A percentile compares a stretch with the other conserved stretches of the same genome.
Conservation (phyloP, 148 eudicot genomes). For the Chenopodium berlandieri region DNA sequence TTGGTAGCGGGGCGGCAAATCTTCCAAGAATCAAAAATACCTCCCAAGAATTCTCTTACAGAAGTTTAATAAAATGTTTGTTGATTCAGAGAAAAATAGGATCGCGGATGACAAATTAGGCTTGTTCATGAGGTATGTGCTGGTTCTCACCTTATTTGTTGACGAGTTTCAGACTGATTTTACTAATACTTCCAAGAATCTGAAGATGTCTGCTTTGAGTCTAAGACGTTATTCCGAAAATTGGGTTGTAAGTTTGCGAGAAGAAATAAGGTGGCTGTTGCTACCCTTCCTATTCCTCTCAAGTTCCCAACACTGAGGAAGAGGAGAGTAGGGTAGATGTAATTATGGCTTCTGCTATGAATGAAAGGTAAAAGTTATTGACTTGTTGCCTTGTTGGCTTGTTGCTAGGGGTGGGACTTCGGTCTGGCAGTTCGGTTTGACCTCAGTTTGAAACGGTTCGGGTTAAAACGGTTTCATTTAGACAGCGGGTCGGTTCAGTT, state of each 20-base stretch:
- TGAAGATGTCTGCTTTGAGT: constrained; percentile 43
- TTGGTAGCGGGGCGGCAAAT: constrained; percentile 35
- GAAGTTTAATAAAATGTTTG: constrained; percentile 62
- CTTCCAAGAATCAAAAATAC: constrained; percentile 49
- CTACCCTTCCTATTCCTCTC: constrained; percentile 70
- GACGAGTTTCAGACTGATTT: constrained; percentile 62
- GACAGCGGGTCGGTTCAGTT: no score
- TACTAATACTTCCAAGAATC: constrained; percentile 68
- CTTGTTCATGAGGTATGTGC: constrained; percentile 61
- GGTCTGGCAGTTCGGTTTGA: no score
- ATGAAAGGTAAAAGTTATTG: background rate
- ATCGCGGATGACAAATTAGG: constrained; percentile 59
- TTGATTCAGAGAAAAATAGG: constrained; percentile 35
- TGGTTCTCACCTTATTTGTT: constrained; percentile 64
- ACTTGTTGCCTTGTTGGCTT: no score
- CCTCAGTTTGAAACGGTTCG: no score
- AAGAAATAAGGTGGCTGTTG: constrained; percentile 28
- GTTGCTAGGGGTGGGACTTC: no score
- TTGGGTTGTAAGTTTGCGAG: constrained; percentile 71
- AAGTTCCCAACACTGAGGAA: constrained; percentile 43
- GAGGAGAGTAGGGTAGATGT: constrained; percentile 43
- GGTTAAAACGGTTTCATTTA: no score
- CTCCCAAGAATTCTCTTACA: constrained; percentile 64
- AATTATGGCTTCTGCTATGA: background rate
- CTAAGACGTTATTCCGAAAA: constrained; percentile 47